Percentiles rank a stretch among this genome's conserved stretches.
These are phyloP conservation scores for Musa balbisiana DNA, from an alignment of 202 grass and related monocot genomes.

Conservation along the genomic window DNA sequence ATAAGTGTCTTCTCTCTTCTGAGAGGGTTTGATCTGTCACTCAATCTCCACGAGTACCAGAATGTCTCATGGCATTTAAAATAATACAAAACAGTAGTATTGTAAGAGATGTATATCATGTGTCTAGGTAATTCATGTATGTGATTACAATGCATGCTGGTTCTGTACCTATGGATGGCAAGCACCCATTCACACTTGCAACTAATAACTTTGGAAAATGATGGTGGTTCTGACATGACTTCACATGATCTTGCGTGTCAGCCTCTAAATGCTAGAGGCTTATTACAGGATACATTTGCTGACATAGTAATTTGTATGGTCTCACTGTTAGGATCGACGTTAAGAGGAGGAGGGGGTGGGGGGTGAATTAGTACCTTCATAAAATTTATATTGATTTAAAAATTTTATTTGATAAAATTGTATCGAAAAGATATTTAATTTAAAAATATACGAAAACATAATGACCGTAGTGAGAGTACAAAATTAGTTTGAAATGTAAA, in stretches of 20 bases:
- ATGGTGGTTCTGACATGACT: not conserved
- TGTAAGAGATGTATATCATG: not conserved
- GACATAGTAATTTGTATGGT: too few relatives aligned
- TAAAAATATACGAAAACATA: too few relatives aligned
- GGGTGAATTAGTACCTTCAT: too few relatives aligned
- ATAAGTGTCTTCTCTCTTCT: not conserved
- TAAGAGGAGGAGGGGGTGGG: too few relatives aligned
- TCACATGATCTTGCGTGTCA: not conserved
- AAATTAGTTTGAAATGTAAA: too few relatives aligned
- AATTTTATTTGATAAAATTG: too few relatives aligned
- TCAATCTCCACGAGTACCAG: not conserved
- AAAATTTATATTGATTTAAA: too few relatives aligned
- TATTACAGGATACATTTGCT: not conserved
- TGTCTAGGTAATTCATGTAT: not conserved
- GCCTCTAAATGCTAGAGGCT: not conserved
- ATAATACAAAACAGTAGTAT: not conserved
- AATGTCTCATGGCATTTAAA: not conserved
- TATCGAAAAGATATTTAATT: too few relatives aligned
- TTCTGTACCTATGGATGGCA: not conserved
- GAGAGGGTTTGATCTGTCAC: not conserved
- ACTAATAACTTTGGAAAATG: not conserved
- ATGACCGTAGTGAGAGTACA: too few relatives aligned
- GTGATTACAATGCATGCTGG: not conserved
- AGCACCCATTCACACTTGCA: not conserved
- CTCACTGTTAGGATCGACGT: too few relatives aligned